phyloP scores from a whole-genome alignment of 139 green algal genomes.

The Axilococcus clingmanii region DNA sequence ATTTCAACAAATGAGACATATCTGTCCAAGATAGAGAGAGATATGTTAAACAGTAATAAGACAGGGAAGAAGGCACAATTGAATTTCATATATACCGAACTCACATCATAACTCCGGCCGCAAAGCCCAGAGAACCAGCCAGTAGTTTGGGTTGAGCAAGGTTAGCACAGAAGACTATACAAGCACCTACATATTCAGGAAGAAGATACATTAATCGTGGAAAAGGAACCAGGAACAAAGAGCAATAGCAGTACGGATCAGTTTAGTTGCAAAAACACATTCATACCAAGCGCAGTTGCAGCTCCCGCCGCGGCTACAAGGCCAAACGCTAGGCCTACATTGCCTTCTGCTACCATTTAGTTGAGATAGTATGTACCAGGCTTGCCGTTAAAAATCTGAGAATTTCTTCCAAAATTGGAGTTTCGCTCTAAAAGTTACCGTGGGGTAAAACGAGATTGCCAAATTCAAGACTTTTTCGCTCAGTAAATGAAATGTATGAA shows the following conservation, averaged over 20 bases:
- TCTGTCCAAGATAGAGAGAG: neutral
- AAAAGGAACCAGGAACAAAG: too few species aligned
- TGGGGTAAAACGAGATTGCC: too few species aligned
- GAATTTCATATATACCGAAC: neutral
- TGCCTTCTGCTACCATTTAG: slow-evolving; percentile 13
- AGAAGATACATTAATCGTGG: too few species aligned
- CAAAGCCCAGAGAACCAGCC: slow-evolving; percentile 37
- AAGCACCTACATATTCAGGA: too few species aligned
- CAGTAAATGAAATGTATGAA: too few species aligned
- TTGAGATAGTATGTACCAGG: too few species aligned
- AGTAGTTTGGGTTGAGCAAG: slow-evolving; percentile 39
- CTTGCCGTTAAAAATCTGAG: too few species aligned
- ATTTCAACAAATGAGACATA: slow-evolving; percentile 65
- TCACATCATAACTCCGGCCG: slow-evolving; percentile 61
- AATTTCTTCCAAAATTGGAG: too few species aligned
- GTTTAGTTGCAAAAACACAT: too few species aligned
- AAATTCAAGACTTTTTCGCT: too few species aligned
- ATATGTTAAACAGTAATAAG: neutral
- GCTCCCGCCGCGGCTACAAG: slow-evolving; percentile 46
- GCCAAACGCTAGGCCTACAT: slow-evolving; percentile 53
- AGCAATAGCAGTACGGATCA: too few species aligned
- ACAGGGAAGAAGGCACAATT: neutral
- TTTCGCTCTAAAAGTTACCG: too few species aligned
- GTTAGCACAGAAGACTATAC: slow-evolving; percentile 41
- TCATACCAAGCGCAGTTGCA: slow-evolving; percentile 40